Base-by-base conservation (phyloP, 768 basidiomycete genomes). In the Trametes cinnabarina region DNA sequence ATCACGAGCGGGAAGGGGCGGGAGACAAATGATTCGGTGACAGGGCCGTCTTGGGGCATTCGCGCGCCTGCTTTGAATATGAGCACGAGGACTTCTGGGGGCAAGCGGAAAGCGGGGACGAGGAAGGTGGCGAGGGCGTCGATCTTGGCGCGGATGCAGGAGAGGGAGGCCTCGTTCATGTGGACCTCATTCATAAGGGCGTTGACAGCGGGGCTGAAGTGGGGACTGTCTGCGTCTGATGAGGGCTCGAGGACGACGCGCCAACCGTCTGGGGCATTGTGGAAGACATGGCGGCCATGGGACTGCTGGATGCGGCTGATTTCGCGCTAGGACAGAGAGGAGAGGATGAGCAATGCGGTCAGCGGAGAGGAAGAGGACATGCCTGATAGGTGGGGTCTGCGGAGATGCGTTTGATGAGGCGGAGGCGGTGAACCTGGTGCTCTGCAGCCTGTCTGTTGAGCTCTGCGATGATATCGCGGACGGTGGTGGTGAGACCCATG, bases 91-190 rank as follows among this genome's bases (percentile, higher is more conserved):
- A 67, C 55, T 40, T 67, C 66, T 10, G 47, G 60, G 0, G 66
- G 66, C n/a, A 67, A 49, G 11, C 60, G 59, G 10, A 63, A 58
- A 34, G 63, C 55, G n/a, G 66, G 66, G n/a, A 60, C 49, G 28
- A 67, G 65, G 55, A 62, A 63, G 10, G 64, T 57, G 8, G 51
- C 53, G 26, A 67, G 64, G 26, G 65, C 62, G 9, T 63, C 60
- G 17, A 58, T 63, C 41, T 63, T 65, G 17, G 61, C 62, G 6
- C 55, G 60, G 26, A 67, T 67, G 42, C 64, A 65, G 17, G 57
- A 53, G 9, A 65, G 47, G 11, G 64, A 62, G 6, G 60, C 60
- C 52, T 67, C 64, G 41, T 63, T 63, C 47, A 52, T 55, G 46
- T 62, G 61, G 2, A 65, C 58, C 50, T 58, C 55, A 40, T 44